Base-by-base conservation (phyloP, 768 basidiomycete genomes). In the Suillus americanus region DNA sequence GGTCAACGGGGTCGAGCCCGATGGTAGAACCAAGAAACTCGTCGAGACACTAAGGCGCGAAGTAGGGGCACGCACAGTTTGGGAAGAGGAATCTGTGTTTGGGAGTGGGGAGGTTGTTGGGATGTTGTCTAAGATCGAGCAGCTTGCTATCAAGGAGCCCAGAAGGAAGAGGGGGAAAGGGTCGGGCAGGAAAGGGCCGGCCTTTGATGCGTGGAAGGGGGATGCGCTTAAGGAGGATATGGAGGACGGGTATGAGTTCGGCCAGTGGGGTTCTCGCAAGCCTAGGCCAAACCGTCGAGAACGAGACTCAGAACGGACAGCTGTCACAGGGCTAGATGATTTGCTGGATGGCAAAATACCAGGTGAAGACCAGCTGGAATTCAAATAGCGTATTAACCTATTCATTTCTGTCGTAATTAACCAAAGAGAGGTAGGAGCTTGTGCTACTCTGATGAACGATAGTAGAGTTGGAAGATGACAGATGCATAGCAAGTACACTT, bases 1-100 rank as follows among this genome's bases (percentile, higher is more conserved):
- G 28, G 81, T 87, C 45, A 94, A 95, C 68, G 92, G 91, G 16
- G 87, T 97, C 14, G 82, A 81, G 41, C 77, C 85, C 48, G 88
- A 95, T 70, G 72, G 71, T 18, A 79, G 77, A 46, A 95, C 93
- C 2, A 82, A 85, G 13, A 78, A 78, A 33, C 72, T 94, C 20
- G 82, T 89, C 14, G 90, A 91, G 64, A 79, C 70, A 18, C 79
- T 95, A 23, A 81, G 91, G 38, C 79, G 85, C 61, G 87, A 92
- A 60, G 82, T 89, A 12, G 86, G 84, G 30, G 80, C 82, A 66
- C 79, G 81, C 60, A 83, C 84, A 59, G 69, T 85, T 20, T 84
- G 81, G 80, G 78, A 81, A 20, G 73, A 82, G 41, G 84, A 85
- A 67, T 25, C 66, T 61, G 2, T 85, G 84, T 67, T 83, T 12